Evolutionary conservation across 805 yeast species (phyloP).

Genomic region (Wickerhamiella occidentalis): DNA sequence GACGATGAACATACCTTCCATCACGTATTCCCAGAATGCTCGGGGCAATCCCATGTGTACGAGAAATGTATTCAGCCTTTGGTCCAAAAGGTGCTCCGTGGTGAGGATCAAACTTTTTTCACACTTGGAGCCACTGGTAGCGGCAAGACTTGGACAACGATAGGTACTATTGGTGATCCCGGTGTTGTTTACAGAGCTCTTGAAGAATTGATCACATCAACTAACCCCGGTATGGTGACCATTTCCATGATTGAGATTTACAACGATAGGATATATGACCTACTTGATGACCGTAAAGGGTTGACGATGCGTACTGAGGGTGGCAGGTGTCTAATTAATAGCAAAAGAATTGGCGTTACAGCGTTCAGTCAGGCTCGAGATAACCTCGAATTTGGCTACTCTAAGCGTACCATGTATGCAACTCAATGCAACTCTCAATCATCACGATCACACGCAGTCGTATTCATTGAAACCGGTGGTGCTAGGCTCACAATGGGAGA

Average conservation of each 20-base stretch:
- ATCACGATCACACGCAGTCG: slow-evolving; percentile 43
- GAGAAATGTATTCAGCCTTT: slow-evolving; percentile 27
- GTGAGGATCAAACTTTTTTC: slow-evolving; percentile 34
- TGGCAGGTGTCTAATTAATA: slow-evolving; percentile 33
- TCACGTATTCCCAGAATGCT: slow-evolving; percentile 6
- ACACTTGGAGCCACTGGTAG: slow-evolving; percentile 44
- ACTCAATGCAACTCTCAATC: slow-evolving; percentile 36
- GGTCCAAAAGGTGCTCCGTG: slow-evolving; percentile 25
- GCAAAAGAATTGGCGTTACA: slow-evolving; percentile 33
- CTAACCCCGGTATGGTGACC: slow-evolving; percentile 24
- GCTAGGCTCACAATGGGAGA: slow-evolving; percentile 36
- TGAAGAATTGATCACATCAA: slow-evolving; percentile 24
- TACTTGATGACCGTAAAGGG: slow-evolving; percentile 23
- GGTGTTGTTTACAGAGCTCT: slow-evolving; percentile 31
- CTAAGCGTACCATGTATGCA: slow-evolving; percentile 32
- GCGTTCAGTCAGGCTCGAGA: slow-evolving; percentile 30
- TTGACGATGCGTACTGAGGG: slow-evolving; percentile 7
- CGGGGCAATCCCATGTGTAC: slow-evolving; percentile 31
- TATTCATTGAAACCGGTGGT: slow-evolving; percentile 32
- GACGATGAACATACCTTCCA: slow-evolving; percentile 11
- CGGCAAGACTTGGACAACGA: slow-evolving; percentile 33
- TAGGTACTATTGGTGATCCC: slow-evolving; percentile 26
- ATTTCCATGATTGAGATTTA: slow-evolving; percentile 44
- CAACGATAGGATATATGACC: slow-evolving; percentile 36
- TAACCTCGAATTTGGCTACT: slow-evolving; percentile 32